Percentiles rank a stretch among this genome's conserved stretches.
Conservation (phyloP, 257 asterid genomes). For the Scutellaria galericulata region DNA sequence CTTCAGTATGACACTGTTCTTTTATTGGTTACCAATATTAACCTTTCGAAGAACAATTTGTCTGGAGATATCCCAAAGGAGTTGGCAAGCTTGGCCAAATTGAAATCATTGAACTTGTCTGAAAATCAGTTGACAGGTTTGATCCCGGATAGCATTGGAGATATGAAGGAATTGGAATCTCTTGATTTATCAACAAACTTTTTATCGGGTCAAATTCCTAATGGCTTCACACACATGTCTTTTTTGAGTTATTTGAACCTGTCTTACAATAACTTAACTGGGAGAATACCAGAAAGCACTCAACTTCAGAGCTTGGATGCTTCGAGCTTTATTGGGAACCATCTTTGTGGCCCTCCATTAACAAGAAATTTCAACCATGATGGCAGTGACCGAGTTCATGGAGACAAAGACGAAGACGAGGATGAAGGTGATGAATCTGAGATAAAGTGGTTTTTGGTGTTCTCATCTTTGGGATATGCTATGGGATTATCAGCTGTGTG, state of each 20-base stretch:
- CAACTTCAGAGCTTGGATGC: slow-evolving; percentile 13
- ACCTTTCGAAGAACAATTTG: slow-evolving; percentile 36
- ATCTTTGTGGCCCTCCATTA: slow-evolving; percentile 38
- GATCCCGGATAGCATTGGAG: slow-evolving; percentile 28
- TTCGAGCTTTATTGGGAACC: slow-evolving; percentile 23
- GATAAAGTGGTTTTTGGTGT: slow-evolving; percentile 20
- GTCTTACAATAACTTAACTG: slow-evolving; percentile 30
- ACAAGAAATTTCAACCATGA: background rate
- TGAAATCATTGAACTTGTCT: slow-evolving; percentile 40
- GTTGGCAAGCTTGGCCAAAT: slow-evolving; percentile 26
- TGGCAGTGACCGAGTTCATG: background rate
- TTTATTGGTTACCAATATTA: slow-evolving; percentile 26
- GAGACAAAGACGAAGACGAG: background rate
- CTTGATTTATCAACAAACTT: slow-evolving; percentile 37
- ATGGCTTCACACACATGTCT: background rate
- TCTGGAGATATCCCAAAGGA: slow-evolving; percentile 38
- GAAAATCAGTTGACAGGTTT: slow-evolving; percentile 30
- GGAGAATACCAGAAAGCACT: slow-evolving; percentile 30
- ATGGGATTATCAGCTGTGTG: slow-evolving; percentile 29
- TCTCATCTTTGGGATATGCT: slow-evolving; percentile 14
- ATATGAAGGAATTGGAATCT: slow-evolving; percentile 36
- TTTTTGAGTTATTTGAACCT: slow-evolving; percentile 22
- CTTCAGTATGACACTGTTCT: slow-evolving; percentile 24
- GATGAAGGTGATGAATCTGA: background rate
- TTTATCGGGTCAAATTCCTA: slow-evolving; percentile 36